phyloP scores from a whole-genome alignment of 345 rosid species.

The Brassica carinata region DNA sequence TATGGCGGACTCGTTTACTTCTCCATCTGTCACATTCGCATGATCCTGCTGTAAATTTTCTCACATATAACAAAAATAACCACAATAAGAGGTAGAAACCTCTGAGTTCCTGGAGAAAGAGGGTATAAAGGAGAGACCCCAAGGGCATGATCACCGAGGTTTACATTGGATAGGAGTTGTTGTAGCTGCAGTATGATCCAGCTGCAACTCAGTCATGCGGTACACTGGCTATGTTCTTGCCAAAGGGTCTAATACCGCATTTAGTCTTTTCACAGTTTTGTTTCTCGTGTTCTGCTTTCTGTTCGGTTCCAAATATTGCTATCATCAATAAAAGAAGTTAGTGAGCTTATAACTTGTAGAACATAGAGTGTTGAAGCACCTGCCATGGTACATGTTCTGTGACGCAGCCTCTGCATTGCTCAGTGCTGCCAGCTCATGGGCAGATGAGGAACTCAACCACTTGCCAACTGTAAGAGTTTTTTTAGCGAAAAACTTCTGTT shows the following conservation, averaged over 20 bases:
- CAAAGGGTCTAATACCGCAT: slow-evolving; percentile 81
- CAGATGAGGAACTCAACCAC: slow-evolving; percentile 74
- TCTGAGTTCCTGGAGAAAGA: slow-evolving; percentile 91
- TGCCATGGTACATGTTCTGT: slow-evolving; percentile 88
- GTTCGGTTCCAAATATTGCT: slow-evolving; percentile 43
- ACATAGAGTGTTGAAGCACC: slow-evolving; percentile 89
- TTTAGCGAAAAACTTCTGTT: slow-evolving; percentile 66
- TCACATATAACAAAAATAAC: slow-evolving; percentile 95
- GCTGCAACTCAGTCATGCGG: slow-evolving; percentile 79
- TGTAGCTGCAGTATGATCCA: slow-evolving; percentile 60
- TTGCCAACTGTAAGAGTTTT: slow-evolving; percentile 78
- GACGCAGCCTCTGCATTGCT: slow-evolving; percentile 73
- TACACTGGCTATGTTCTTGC: slow-evolving; percentile 89
- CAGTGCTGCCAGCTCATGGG: slow-evolving; percentile 71
- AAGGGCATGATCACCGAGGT: slow-evolving; percentile 61
- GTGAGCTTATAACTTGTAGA: slow-evolving; percentile 76
- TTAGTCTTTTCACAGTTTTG: slow-evolving; percentile 70
- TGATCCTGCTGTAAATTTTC: slow-evolving; percentile 83
- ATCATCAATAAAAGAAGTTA: slow-evolving; percentile 47
- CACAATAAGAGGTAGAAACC: slow-evolving; percentile 88
- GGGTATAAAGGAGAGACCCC: slow-evolving; percentile 65
- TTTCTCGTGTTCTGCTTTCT: slow-evolving; percentile 65
- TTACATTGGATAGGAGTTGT: slow-evolving; percentile 45
- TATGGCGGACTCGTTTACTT: slow-evolving; percentile 78
- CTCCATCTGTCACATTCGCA: slow-evolving; percentile 66